These are phyloP conservation scores for Diaporthe velutina DNA, from an alignment of 2,329 filamentous ascomycete species.

Conservation along the genomic window DNA sequence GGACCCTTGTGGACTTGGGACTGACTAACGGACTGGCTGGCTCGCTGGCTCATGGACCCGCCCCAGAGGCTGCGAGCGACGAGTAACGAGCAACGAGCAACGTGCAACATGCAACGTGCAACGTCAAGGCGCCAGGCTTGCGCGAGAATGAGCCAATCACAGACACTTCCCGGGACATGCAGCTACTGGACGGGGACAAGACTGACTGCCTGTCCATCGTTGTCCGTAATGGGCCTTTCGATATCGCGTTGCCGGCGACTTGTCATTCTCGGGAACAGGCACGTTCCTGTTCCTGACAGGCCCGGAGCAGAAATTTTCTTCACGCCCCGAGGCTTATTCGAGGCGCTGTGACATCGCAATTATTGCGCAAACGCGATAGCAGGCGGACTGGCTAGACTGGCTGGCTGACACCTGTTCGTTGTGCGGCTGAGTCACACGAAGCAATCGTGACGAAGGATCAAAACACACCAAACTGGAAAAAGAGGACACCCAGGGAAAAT, in stretches of 20 bases:
- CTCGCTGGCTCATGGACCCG: not conserved
- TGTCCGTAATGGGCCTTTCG: not conserved
- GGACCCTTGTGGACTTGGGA: slow-evolving; percentile 8
- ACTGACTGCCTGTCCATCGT: not conserved
- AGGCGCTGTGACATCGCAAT: slow-evolving; percentile 25
- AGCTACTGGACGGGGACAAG: slow-evolving; percentile 18
- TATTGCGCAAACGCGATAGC: slow-evolving; percentile 27
- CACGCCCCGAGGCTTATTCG: not conserved
- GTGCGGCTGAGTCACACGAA: slow-evolving; percentile 20
- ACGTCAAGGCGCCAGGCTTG: slow-evolving; percentile 3
- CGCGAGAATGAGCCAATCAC: slow-evolving; percentile 14
- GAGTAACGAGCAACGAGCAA: slow-evolving; percentile 2
- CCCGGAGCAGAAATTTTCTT: not conserved
- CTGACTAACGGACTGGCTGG: not conserved
- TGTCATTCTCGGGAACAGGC: slow-evolving; percentile 7
- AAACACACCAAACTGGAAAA: not conserved
- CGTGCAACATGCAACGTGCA: slow-evolving; percentile 1
- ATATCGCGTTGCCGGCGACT: slow-evolving; percentile 17
- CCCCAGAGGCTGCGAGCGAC: not conserved
- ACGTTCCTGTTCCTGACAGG: slow-evolving; percentile 8
- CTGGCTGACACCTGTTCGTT: not conserved
- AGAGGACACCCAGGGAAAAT: slow-evolving; percentile 7
- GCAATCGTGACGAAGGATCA: slow-evolving; percentile 24
- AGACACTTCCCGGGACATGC: slow-evolving; percentile 13
- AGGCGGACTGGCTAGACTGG: too few species aligned